Percentiles rank a stretch among this genome's conserved stretches.
phyloP scores from a whole-genome alignment of 2,329 filamentous ascomycete genomes.

The Harringtonia lauricola region DNA sequence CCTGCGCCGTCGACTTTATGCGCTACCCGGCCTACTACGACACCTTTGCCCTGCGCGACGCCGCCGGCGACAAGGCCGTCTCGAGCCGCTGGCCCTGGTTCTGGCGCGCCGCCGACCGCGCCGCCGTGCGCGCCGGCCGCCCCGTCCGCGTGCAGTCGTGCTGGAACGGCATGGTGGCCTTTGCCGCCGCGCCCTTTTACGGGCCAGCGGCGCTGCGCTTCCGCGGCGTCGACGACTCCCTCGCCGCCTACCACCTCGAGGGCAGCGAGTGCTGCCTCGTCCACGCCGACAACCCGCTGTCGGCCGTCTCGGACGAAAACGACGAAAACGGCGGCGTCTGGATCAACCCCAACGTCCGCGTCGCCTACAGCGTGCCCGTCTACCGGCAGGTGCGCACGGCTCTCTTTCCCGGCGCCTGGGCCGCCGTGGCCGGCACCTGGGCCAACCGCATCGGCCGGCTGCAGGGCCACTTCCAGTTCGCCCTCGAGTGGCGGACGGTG shows the following conservation, averaged over 20 bases:
- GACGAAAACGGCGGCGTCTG: slow-evolving; percentile 40
- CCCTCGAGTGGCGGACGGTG: slow-evolving; percentile 26
- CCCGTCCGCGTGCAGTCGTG: slow-evolving; percentile 53
- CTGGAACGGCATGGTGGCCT: slow-evolving; percentile 53
- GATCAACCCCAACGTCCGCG: slow-evolving; percentile 58
- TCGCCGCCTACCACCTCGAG: slow-evolving; percentile 54
- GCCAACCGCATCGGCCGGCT: slow-evolving; percentile 41
- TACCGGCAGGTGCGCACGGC: slow-evolving; percentile 36
- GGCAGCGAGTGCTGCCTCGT: slow-evolving; percentile 73
- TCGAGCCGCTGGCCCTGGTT: slow-evolving; percentile 51
- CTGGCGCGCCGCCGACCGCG: slow-evolving; percentile 25
- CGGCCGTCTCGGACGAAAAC: slow-evolving; percentile 17
- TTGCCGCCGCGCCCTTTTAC: slow-evolving; percentile 35
- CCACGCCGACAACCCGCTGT: slow-evolving; percentile 57
- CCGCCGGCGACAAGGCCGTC: slow-evolving; percentile 36
- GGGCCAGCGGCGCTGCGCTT: slow-evolving; percentile 35
- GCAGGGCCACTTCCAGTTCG: slow-evolving; percentile 24
- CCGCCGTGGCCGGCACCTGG: slow-evolving; percentile 47
- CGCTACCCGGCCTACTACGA: slow-evolving; percentile 44
- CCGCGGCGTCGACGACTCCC: slow-evolving; percentile 49
- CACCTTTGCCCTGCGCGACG: slow-evolving; percentile 49
- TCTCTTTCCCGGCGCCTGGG: slow-evolving; percentile 34
- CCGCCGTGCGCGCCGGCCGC: slow-evolving; percentile 34
- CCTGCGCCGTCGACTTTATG: slow-evolving; percentile 49
- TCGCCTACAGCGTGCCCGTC: slow-evolving; percentile 47